Evolutionary conservation across 495 filamentous ascomycete species (phyloP).

Genomic region (Daldinia caldariorum): DNA sequence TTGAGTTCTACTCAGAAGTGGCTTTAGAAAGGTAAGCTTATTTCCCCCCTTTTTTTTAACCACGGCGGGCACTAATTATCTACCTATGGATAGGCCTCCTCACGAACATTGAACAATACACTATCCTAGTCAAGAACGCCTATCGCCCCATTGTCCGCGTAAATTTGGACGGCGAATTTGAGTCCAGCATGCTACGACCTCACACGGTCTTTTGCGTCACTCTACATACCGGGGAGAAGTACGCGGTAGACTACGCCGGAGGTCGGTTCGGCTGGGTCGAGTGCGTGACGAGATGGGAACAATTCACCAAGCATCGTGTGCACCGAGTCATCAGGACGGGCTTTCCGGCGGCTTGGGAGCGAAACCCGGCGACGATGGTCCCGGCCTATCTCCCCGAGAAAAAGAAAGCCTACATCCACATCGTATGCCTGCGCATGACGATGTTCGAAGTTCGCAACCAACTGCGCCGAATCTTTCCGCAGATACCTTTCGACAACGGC

Average conservation of each 20-base stretch:
- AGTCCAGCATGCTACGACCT: slow-evolving; percentile 14
- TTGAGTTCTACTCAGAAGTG: not conserved
- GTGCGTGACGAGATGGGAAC: not conserved
- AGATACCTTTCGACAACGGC: not conserved
- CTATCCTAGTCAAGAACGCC: slow-evolving; percentile 9
- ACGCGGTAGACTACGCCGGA: slow-evolving; percentile 10
- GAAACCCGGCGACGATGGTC: not conserved
- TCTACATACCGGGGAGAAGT: slow-evolving; percentile 3
- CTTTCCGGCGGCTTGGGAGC: slow-evolving; percentile 1
- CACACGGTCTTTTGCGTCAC: not conserved
- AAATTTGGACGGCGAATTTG: no score
- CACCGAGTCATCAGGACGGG: not conserved
- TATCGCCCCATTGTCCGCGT: slow-evolving; percentile 1
- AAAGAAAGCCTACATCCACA: not conserved
- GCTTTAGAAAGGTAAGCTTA: slow-evolving; percentile 4
- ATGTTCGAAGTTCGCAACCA: not conserved
- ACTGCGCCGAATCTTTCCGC: not conserved
- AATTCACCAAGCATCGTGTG: slow-evolving; percentile 8
- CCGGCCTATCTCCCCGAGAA: not conserved
- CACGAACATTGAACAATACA: not conserved
- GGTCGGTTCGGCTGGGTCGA: slow-evolving; percentile 22
- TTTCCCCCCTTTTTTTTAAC: not conserved
- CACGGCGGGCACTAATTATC: not conserved
- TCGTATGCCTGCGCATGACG: not conserved
- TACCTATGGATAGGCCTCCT: not conserved